A percentile compares a stretch with the other conserved stretches of the same genome.
Evolutionary conservation across 163 green algal species (phyloP).

Genomic region (Scenedesmus sp.): DNA sequence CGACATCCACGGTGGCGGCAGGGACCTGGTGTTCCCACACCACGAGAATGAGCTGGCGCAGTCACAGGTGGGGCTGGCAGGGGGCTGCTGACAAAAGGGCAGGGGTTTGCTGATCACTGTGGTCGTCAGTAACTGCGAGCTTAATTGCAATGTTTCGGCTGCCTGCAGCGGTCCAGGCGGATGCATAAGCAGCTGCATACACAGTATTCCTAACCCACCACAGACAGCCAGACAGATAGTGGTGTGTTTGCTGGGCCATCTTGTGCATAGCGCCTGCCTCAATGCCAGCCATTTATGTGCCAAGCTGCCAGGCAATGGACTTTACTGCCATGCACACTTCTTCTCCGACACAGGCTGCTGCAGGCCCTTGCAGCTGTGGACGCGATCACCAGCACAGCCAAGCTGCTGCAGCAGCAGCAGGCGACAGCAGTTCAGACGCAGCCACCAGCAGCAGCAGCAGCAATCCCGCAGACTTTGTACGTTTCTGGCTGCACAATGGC

Average conservation of each 20-base stretch:
- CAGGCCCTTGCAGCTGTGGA: slow-evolving; percentile 25
- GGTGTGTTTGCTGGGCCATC: neutral
- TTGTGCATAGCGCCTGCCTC: slow-evolving; percentile 57
- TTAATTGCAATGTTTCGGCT: neutral
- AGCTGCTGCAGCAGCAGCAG: slow-evolving; percentile 4
- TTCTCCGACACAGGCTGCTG: slow-evolving; percentile 22
- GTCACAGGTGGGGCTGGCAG: slow-evolving; percentile 59
- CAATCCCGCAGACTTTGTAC: slow-evolving; percentile 78
- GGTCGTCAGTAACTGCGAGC: no score
- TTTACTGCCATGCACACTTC: neutral
- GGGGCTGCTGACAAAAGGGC: neutral
- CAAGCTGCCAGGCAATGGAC: no score
- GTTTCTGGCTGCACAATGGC: slow-evolving; percentile 97
- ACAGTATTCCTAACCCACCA: no score
- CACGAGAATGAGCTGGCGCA: slow-evolving; percentile 99
- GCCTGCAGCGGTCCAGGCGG: neutral
- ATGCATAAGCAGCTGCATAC: neutral
- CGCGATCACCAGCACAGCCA: slow-evolving; percentile 38
- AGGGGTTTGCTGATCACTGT: no score
- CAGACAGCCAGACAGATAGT: no score
- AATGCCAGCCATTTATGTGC: neutral
- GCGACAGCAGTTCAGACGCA: neutral
- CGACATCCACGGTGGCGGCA: slow-evolving; percentile 94
- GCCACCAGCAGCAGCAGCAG: neutral
- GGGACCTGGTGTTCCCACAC: slow-evolving; percentile 93